phyloP scores from a whole-genome alignment of 495 filamentous ascomycete species.

The Hypoxylon lienhwacheense region DNA sequence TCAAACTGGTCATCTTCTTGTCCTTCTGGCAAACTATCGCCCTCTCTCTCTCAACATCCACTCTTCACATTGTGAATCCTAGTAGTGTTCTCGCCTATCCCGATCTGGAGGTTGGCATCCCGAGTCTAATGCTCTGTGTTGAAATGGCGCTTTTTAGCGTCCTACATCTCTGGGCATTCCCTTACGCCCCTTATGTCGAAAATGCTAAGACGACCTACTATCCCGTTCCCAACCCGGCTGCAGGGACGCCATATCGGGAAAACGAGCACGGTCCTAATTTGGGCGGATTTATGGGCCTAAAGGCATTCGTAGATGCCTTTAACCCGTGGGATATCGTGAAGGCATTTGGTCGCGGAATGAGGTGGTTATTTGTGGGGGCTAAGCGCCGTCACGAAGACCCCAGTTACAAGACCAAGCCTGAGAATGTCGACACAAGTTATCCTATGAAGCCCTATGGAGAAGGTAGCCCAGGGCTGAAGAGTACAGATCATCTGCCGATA shows the following conservation, averaged over 20 bases:
- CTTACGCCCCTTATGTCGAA: slow-evolving; percentile 67
- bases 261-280: slow-evolving; percentile 57
- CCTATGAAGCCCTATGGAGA: slow-evolving; percentile 30
- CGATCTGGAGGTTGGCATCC: slow-evolving; percentile 81
- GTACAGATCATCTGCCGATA: slow-evolving; percentile 45
- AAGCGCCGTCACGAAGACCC: slow-evolving; percentile 52
- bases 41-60: slow-evolving; percentile 69
- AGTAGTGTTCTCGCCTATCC: slow-evolving; percentile 63
- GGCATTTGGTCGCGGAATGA: slow-evolving; percentile 71
- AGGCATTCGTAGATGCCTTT: slow-evolving; percentile 70
- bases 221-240: slow-evolving; percentile 36
- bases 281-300: slow-evolving; percentile 64
- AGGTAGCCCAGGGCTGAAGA: slow-evolving; percentile 31
- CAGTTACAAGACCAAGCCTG: slow-evolving; percentile 45
- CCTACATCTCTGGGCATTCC: slow-evolving; percentile 82
- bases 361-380: slow-evolving; percentile 78
- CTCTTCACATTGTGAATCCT: slow-evolving; percentile 61
- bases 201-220: slow-evolving; percentile 43
- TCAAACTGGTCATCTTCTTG: slow-evolving; percentile 93
- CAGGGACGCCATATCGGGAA: slow-evolving; percentile 43
- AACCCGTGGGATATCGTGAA: slow-evolving; percentile 85
- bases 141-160: slow-evolving; percentile 86
- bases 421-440: slow-evolving; percentile 41
- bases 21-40: slow-evolving; percentile 87
- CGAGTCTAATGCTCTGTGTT: slow-evolving; percentile 74